Percentiles rank a stretch among this genome's conserved stretches.
These are phyloP conservation scores for Lunularia cruciata DNA, from an alignment of 225 moss, liverwort and hornwort species.

Conservation along the genomic window DNA sequence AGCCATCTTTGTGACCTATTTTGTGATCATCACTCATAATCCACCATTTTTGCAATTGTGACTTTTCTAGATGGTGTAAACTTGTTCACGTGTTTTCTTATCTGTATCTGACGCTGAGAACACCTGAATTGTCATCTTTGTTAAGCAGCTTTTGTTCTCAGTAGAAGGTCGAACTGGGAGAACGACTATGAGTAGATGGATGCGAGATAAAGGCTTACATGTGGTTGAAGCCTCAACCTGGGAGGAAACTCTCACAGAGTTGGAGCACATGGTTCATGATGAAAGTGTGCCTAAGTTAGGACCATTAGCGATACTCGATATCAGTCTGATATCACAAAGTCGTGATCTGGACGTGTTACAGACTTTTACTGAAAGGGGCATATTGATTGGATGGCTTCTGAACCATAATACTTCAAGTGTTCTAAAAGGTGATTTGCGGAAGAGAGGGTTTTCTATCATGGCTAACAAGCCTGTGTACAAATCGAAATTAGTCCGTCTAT, in stretches of 20 bases:
- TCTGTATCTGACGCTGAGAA: background rate
- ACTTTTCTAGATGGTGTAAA: background rate
- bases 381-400: slow-evolving; percentile 73
- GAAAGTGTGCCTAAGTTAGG: slow-evolving; percentile 26
- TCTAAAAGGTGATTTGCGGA: slow-evolving; percentile 58
- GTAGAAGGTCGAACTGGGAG: slow-evolving; percentile 67
- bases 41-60: no score
- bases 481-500: slow-evolving; percentile 68
- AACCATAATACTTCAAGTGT: slow-evolving; percentile 66
- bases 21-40: no score
- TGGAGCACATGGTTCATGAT: slow-evolving; percentile 39
- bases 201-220: slow-evolving; percentile 58
- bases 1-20: no score
- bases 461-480: slow-evolving; percentile 79
- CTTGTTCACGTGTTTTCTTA: background rate
- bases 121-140: background rate
- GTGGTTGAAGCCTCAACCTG: slow-evolving; percentile 65
- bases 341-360: slow-evolving; percentile 49
- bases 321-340: slow-evolving; percentile 46
- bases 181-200: slow-evolving; percentile 56
- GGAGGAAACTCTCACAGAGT: slow-evolving; percentile 53
- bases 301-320: slow-evolving; percentile 57
- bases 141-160: slow-evolving; percentile 64
- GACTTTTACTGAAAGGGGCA: slow-evolving; percentile 52
- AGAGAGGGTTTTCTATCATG: slow-evolving; percentile 55